Percentiles rank a stretch among this genome's conserved stretches.
Evolutionary conservation across 2,329 filamentous ascomycete genomes (phyloP).

Genomic region (Metarhizium album): DNA sequence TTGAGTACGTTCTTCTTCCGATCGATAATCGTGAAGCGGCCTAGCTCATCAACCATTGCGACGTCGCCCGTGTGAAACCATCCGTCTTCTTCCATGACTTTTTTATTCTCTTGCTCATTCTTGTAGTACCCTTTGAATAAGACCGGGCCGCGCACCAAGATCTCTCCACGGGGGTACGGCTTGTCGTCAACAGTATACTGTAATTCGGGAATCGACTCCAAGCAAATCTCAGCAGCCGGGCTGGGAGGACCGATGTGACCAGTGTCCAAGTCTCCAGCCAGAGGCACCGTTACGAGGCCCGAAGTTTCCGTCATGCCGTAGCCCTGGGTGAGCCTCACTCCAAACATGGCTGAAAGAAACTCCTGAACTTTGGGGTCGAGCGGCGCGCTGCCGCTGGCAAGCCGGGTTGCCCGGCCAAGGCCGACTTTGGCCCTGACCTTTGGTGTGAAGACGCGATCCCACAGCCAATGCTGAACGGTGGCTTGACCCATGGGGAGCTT

Average conservation of each 20-base stretch:
- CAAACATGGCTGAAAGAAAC: slow-evolving; percentile 77
- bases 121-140: slow-evolving; percentile 84
- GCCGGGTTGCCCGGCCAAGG: slow-evolving; percentile 57
- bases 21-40: slow-evolving; percentile 87
- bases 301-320: slow-evolving; percentile 94
- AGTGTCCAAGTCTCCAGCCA: slow-evolving; percentile 56
- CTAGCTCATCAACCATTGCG: slow-evolving; percentile 69
- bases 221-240: slow-evolving; percentile 60
- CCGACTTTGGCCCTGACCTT: slow-evolving; percentile 77
- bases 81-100: slow-evolving; percentile 72
- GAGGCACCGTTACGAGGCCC: slow-evolving; percentile 62
- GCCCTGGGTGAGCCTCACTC: slow-evolving; percentile 69
- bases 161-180: slow-evolving; percentile 80
- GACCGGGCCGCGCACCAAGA: slow-evolving; percentile 70
- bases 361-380: slow-evolving; percentile 79
- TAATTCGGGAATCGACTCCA: slow-evolving; percentile 83
- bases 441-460: slow-evolving; percentile 80
- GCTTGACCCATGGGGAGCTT: slow-evolving; percentile 60
- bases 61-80: slow-evolving; percentile 98
- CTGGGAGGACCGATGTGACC: slow-evolving; percentile 74
- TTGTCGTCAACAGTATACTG: slow-evolving; percentile 83
- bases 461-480: slow-evolving; percentile 64
- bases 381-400: slow-evolving; percentile 84
- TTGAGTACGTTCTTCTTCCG: slow-evolving; percentile 98
- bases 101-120: slow-evolving; percentile 76